A percentile compares a stretch with the other conserved stretches of the same genome.
Evolutionary conservation across 176 grass and related monocot species (phyloP).

Genomic region (Oryza officinalis): DNA sequence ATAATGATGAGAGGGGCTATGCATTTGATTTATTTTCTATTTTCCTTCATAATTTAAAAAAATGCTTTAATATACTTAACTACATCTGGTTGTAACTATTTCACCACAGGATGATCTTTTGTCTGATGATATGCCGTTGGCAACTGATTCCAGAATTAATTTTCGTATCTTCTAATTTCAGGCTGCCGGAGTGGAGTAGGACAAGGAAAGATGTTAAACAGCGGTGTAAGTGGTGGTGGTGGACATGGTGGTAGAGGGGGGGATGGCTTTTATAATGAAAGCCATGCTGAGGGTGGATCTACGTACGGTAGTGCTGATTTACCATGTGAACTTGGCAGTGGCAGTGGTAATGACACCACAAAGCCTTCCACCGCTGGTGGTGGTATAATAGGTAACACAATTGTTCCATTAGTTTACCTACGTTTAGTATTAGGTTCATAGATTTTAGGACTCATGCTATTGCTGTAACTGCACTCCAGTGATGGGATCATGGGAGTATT

Average conservation of each 20-base stretch:
- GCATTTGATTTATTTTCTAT: conserved; percentile 1
- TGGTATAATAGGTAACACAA: conserved; percentile 85
- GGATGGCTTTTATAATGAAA: conserved; percentile 48
- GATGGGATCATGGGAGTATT: conserved; percentile 95
- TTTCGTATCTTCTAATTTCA: conserved; percentile 43
- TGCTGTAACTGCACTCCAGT: conserved; percentile 56
- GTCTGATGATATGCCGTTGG: background rate
- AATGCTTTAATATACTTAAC: background rate
- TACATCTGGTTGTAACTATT: conserved; percentile 18
- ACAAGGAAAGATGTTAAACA: conserved; percentile 62
- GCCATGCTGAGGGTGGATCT: conserved; percentile 58
- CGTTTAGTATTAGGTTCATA: conserved; percentile 11
- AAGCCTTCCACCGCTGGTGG: conserved; percentile 80
- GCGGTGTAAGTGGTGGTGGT: conserved; percentile 76
- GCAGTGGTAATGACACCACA: conserved; percentile 86
- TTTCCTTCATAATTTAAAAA: background rate
- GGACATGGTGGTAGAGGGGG: conserved; percentile 97
- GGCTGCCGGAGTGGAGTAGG: conserved; percentile 93
- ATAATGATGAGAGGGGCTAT: background rate
- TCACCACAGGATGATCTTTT: background rate
- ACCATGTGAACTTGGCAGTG: conserved; percentile 97
- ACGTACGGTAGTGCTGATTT: conserved; percentile 82
- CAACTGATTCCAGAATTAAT: background rate
- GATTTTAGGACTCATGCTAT: conserved; percentile 25
- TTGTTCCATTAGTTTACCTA: background rate